Evolutionary conservation across 2,329 filamentous ascomycete genomes (phyloP), one percentile per base, ranked within the genome.

Genomic region (Allantophomopsis cytisporea): DNA sequence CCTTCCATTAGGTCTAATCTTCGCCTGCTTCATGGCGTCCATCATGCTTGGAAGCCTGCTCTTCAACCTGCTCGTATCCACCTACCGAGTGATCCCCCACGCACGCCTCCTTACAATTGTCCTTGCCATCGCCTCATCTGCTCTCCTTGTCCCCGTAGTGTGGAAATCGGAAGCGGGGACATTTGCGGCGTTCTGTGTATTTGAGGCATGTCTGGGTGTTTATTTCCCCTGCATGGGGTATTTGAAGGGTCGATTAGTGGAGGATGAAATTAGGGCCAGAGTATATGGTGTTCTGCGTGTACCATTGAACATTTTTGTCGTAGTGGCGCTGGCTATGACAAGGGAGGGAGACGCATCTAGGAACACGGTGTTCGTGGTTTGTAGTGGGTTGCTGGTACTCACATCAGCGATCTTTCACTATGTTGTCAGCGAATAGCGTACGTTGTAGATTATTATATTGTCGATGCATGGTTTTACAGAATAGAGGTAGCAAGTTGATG

Each of bases 1-100:
- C 13, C 49, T 54, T 18, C 58, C 51, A 0, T 66, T 70, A 31
- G 69, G 71, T 7, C 60, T 73, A 38, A 68, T 73, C 35, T 75
- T 76, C 43, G 65, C 68, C 34, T 64, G 63, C 32, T 72, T 76
- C 51, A 76, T 78, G 73, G 66, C 65, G 16, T 62, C 68, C 5
- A 72, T 73, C 54, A 73, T 74, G 54, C 61, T 73, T 6, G 71
- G 73, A n/a, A 73, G 71, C 2, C 60, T 74, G 18, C 45, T 66
- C 6, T 76, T 75, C 53, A 65, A 62, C 44, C 46, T 51, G 31
- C 48, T 59, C 21, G 53, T 39, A 47, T 48, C 49, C 3, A 47
- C 42, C 28, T 41, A 47, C 30, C 44, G 43, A 16, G 39, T 56
- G 34, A 50, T 59, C 30, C 7, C 57, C 13, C 49, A 49, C 30